These are phyloP conservation scores for Geoglossum cookeanum DNA, from an alignment of 2,329 filamentous ascomycete genomes.

Conservation along the genomic window DNA sequence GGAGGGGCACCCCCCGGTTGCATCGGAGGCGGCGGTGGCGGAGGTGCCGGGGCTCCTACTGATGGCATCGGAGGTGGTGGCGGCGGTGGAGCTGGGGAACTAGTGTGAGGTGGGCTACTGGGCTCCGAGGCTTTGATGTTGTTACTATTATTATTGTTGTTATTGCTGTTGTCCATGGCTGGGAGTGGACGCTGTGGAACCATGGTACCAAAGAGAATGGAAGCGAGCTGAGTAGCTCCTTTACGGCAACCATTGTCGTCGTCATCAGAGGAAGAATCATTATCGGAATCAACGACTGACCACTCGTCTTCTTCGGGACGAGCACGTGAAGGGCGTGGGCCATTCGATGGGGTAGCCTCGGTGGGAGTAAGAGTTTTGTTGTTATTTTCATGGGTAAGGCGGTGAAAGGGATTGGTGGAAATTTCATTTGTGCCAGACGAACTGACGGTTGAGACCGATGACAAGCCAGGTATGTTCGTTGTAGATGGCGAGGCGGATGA, in stretches of 20 bases:
- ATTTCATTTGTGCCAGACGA: conserved; percentile 29
- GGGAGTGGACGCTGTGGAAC: conserved; percentile 49
- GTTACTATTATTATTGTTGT: conserved; percentile 12
- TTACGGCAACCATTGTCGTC: conserved; percentile 61
- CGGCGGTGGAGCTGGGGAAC: conserved; percentile 11
- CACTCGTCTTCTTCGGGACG: conserved; percentile 59
- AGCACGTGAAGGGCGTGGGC: conserved; percentile 31
- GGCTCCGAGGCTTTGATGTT: conserved; percentile 15
- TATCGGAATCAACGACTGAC: conserved; percentile 59
- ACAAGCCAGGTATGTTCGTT: conserved; percentile 22
- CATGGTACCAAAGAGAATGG: conserved; percentile 94
- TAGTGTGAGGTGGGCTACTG: conserved; percentile 14
- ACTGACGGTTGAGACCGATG: conserved; percentile 26
- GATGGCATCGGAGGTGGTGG: conserved; percentile 13
- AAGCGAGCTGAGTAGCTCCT: conserved; percentile 80
- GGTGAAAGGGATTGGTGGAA: conserved; percentile 94
- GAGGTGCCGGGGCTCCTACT: conserved; percentile 15
- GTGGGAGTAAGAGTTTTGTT: conserved; percentile 29
- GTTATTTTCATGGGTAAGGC: conserved; percentile 49
- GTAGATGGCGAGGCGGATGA: conserved; percentile 24
- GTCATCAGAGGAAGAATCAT: conserved; percentile 47
- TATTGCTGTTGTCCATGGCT: conserved; percentile 16
- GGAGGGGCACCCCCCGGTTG: conserved; percentile 15
- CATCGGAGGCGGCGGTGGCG: conserved; percentile 15
- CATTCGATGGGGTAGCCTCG: conserved; percentile 19